These are phyloP conservation scores for Trichoderma atroviride DNA, from an alignment of 2,329 filamentous ascomycete genomes.

Conservation along the genomic window DNA sequence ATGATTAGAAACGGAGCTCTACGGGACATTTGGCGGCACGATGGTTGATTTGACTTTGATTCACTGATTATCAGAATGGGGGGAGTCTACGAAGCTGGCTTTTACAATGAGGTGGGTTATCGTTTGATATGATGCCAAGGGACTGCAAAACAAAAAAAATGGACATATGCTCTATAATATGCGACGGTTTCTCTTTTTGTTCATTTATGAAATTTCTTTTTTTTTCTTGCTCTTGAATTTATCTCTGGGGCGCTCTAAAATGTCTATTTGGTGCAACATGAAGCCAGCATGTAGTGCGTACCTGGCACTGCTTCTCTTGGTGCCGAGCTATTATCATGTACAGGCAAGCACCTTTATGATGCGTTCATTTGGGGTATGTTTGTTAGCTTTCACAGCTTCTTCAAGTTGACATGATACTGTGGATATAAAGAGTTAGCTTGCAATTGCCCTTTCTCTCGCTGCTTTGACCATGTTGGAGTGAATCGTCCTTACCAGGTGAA, in stretches of 20 bases:
- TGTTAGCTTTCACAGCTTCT: slow-evolving; percentile 18
- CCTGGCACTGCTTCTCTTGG: not conserved
- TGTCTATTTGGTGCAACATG: not conserved
- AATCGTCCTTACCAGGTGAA: slow-evolving; percentile 37
- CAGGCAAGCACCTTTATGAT: not conserved
- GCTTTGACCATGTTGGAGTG: not conserved
- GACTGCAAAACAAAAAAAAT: slow-evolving; percentile 2
- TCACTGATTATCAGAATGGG: not conserved
- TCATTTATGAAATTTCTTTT: not conserved
- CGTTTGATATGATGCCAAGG: slow-evolving; percentile 12
- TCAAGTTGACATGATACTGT: slow-evolving; percentile 37
- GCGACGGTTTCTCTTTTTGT: not conserved
- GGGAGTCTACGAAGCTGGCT: slow-evolving; percentile 4
- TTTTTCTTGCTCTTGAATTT: not conserved
- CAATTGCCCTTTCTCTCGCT: not conserved
- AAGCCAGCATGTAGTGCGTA: not conserved
- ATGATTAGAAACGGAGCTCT: not conserved
- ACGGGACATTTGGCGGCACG: slow-evolving; percentile 2
- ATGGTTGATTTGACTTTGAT: not conserved
- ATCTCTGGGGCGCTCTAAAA: not conserved
- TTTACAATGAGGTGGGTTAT: not conserved
- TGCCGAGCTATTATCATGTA: not conserved
- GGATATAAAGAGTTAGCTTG: not conserved
- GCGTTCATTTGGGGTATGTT: not conserved
- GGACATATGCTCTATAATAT: slow-evolving; percentile 8